These are phyloP conservation scores for Podaxis sp. DNA, from an alignment of 768 basidiomycete species.

Conservation along the genomic window DNA sequence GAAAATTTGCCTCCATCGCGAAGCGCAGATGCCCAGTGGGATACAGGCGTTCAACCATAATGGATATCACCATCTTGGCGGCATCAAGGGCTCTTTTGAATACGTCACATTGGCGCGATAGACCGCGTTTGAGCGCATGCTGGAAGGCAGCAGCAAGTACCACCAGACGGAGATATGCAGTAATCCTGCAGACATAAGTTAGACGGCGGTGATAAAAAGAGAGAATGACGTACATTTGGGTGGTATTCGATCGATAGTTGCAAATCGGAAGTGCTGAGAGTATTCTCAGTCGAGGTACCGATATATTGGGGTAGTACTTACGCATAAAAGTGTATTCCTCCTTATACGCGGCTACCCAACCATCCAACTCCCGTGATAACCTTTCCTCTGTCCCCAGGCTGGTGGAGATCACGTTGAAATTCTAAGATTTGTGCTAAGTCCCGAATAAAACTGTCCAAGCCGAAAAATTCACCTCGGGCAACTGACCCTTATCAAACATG, in stretches of 20 bases:
- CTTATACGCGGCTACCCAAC: conserved; percentile 38
- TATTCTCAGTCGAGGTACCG: neutral
- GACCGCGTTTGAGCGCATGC: conserved; percentile 33
- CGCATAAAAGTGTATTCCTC: conserved; percentile 31
- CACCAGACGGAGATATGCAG: conserved; percentile 51
- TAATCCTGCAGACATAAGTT: conserved; percentile 32
- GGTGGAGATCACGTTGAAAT: conserved; percentile 26
- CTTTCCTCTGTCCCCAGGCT: conserved; percentile 34
- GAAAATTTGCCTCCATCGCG: conserved; percentile 49
- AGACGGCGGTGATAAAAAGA: neutral
- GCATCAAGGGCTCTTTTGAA: conserved; percentile 45
- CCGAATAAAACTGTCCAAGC: neutral
- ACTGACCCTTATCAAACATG: conserved; percentile 3
- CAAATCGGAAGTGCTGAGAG: conserved; percentile 37
- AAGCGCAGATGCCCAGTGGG: conserved; percentile 52
- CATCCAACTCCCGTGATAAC: conserved; percentile 31
- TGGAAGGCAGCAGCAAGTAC: conserved; percentile 55
- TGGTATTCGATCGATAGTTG: conserved; percentile 38
- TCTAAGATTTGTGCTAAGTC: conserved; percentile 18
- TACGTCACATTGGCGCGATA: conserved; percentile 38
- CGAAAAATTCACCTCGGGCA: neutral
- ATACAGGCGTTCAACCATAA: conserved; percentile 45
- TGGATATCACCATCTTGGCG: conserved; percentile 53
- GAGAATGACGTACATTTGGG: conserved; percentile 30
- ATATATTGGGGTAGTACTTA: conserved; percentile 18